A percentile compares a stretch with the other conserved stretches of the same genome.
Evolutionary conservation across 345 rosid genomes (phyloP).

Genomic region (Eucalyptus camaldulensis): DNA sequence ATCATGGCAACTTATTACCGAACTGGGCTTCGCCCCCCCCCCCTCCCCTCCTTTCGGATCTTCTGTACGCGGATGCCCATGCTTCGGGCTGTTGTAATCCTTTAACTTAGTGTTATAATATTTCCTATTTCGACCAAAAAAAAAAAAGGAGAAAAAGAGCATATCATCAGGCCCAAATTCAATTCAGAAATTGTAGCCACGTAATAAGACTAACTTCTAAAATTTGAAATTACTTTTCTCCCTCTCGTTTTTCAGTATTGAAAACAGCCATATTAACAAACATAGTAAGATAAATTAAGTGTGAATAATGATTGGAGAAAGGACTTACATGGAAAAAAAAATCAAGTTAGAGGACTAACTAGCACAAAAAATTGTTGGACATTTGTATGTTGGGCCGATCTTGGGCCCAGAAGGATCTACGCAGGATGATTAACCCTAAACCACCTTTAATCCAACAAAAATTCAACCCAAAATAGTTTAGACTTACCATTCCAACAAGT

Average conservation of each 20-base stretch:
- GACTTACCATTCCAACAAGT: not conserved
- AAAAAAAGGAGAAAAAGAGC: not conserved
- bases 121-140: too few relatives aligned
- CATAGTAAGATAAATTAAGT: not conserved
- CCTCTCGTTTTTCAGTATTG: not conserved
- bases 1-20: too few relatives aligned
- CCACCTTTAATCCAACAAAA: not conserved
- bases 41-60: too few relatives aligned
- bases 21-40: too few relatives aligned
- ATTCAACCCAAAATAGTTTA: too few relatives aligned
- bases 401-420: not conserved
- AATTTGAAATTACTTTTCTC: not conserved
- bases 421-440: not conserved
- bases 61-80: too few relatives aligned
- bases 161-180: not conserved
- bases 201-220: not conserved
- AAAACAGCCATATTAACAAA: not conserved
- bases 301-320: not conserved
- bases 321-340: not conserved
- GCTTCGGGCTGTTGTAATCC: too few relatives aligned
- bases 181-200: not conserved
- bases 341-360: not conserved
- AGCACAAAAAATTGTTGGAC: not conserved
- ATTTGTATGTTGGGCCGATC: not conserved
- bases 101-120: too few relatives aligned